A percentile compares a stretch with the other conserved stretches of the same genome.
Conservation (phyloP, 805 yeast species). For the Saccharomycopsis amapae region DNA sequence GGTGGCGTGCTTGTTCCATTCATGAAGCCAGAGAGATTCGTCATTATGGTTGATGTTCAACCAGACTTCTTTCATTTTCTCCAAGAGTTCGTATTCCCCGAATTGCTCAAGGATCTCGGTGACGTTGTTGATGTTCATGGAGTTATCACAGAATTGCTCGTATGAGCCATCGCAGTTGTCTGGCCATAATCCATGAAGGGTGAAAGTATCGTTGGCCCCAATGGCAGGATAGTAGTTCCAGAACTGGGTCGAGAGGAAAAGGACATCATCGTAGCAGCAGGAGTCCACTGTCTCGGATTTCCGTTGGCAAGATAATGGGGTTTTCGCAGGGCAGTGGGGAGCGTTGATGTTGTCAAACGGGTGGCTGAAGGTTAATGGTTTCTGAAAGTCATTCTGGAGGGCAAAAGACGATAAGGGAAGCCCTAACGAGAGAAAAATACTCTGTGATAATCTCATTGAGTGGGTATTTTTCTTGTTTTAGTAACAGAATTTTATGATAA, state of each 20-base stretch:
- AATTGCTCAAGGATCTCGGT: conserved; percentile 12
- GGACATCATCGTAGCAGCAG: conserved; percentile 19
- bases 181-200: conserved; percentile 86
- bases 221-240: conserved; percentile 82
- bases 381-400: neutral
- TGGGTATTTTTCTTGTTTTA: no score
- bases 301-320: conserved; percentile 14
- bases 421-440: neutral
- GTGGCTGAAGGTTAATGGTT: neutral
- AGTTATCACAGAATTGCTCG: conserved; percentile 66
- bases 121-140: conserved; percentile 20
- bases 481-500: no score
- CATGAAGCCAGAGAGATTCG: conserved; percentile 77
- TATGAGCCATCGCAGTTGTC: conserved; percentile 81
- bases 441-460: no score
- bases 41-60: conserved; percentile 65
- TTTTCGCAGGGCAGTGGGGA: conserved; percentile 3
- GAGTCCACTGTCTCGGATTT: conserved; percentile 2
- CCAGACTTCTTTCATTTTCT: conserved; percentile 59
- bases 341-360: conserved; percentile 2
- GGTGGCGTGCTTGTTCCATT: conserved; percentile 90
- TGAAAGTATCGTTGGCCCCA: conserved; percentile 66
- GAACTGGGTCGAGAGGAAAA: conserved; percentile 73
- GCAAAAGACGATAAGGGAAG: neutral
- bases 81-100: conserved; percentile 27